phyloP scores from a whole-genome alignment of 1,284 basidiomycete genomes.

The Chiua sp. region DNA sequence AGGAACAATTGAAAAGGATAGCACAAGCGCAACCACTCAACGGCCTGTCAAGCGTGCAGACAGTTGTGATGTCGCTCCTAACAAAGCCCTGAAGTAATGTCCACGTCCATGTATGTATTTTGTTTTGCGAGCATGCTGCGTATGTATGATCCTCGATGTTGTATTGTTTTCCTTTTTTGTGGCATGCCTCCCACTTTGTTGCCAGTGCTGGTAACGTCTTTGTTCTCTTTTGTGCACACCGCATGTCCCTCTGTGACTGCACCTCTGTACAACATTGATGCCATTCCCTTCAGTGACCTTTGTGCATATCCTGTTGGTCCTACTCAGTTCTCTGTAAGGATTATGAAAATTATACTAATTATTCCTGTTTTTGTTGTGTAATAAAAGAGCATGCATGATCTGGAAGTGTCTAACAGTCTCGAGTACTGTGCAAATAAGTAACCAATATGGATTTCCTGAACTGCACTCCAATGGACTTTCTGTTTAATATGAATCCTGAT shows the following conservation, averaged over 20 bases:
- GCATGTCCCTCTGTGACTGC: not conserved
- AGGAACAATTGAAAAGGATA: constrained; percentile 66
- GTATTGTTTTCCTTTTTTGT: not conserved
- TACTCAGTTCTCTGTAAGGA: too few relatives aligned
- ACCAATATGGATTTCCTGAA: too few relatives aligned
- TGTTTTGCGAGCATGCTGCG: constrained; percentile 20
- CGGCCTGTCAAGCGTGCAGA: constrained; percentile 32
- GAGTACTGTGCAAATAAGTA: too few relatives aligned
- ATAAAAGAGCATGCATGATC: too few relatives aligned
- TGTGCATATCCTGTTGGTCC: not conserved
- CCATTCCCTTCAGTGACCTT: not conserved
- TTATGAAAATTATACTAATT: too few relatives aligned
- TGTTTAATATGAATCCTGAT: too few relatives aligned
- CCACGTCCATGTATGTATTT: constrained; percentile 3
- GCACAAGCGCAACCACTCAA: constrained; percentile 46
- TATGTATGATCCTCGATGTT: constrained; percentile 5
- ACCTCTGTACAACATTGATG: not conserved
- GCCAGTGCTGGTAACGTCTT: constrained; percentile 3
- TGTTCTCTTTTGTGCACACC: not conserved
- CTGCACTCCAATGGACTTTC: too few relatives aligned
- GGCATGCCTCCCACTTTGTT: not conserved
- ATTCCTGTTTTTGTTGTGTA: too few relatives aligned
- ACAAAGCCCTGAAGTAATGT: too few relatives aligned
- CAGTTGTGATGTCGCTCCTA: constrained; percentile 32
- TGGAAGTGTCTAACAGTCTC: too few relatives aligned